A percentile compares a stretch with the other conserved stretches of the same genome.
phyloP scores from a whole-genome alignment of 371 early-diverging fungal species.

The Mortierella sp. region DNA sequence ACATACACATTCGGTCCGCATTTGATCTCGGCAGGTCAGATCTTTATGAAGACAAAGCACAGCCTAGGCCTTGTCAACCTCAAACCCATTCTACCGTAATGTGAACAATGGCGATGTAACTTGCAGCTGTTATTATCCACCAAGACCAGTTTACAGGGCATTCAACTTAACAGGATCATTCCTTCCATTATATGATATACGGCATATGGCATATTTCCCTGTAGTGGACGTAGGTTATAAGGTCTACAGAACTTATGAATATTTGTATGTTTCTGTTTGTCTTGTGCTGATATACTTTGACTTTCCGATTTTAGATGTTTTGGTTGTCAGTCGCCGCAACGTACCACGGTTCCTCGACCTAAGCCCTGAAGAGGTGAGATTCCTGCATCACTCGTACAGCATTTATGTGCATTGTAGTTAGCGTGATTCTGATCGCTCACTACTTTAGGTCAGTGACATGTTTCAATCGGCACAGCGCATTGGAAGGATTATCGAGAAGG shows the following conservation, averaged over 20 bases:
- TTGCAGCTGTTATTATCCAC: too few relatives aligned
- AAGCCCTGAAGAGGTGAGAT: conserved; percentile 77
- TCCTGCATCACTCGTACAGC: too few relatives aligned
- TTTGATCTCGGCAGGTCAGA: conserved; percentile 70
- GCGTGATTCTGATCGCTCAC: too few relatives aligned
- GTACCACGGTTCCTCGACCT: conserved; percentile 81
- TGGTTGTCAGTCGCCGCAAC: conserved; percentile 78
- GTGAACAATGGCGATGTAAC: too few relatives aligned
- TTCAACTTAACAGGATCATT: too few relatives aligned
- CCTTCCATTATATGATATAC: too few relatives aligned
- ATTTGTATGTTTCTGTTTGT: too few relatives aligned
- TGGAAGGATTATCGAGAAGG: conserved; percentile 79
- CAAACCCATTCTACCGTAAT: conserved; percentile 86
- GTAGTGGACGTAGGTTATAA: too few relatives aligned
- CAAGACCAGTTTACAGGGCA: too few relatives aligned
- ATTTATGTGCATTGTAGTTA: too few relatives aligned
- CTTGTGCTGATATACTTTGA: not conserved
- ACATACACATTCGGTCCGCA: conserved; percentile 71
- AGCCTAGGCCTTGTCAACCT: conserved; percentile 88
- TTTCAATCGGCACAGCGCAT: conserved; percentile 82
- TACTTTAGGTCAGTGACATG: conserved; percentile 71
- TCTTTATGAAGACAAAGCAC: conserved; percentile 77
- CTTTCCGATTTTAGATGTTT: conserved; percentile 72
- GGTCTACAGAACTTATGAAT: too few relatives aligned
- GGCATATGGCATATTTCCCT: too few relatives aligned